phyloP scores from a whole-genome alignment of 1,139 yeast genomes.

The Pichia inconspicua region DNA sequence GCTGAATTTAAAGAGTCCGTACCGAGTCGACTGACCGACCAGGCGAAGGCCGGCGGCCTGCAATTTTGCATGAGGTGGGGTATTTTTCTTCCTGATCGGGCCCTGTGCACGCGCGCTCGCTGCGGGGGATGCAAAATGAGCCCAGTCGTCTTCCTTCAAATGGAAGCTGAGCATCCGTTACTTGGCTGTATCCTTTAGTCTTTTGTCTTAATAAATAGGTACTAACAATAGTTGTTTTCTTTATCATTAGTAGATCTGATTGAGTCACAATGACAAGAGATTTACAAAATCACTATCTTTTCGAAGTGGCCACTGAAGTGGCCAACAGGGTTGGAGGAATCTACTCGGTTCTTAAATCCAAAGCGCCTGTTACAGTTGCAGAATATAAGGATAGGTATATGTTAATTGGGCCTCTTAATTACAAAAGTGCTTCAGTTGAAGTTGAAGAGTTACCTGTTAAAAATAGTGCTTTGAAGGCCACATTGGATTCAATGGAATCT shows the following conservation, averaged over 20 bases:
- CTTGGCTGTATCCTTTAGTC: neutral
- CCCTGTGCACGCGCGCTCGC: too few relatives aligned
- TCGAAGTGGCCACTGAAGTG: conserved; percentile 95
- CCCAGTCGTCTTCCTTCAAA: neutral
- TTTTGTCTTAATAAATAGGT: too few relatives aligned
- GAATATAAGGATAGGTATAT: conserved; percentile 87
- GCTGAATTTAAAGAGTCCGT: too few relatives aligned
- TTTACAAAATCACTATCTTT: conserved; percentile 73
- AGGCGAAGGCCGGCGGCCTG: too few relatives aligned
- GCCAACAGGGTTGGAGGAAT: conserved; percentile 98
- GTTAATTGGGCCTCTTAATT: conserved; percentile 79
- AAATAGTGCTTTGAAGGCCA: conserved; percentile 51
- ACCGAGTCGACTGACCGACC: too few relatives aligned
- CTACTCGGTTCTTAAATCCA: conserved; percentile 90
- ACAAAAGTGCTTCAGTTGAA: conserved; percentile 78
- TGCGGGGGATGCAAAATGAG: neutral
- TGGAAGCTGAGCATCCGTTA: neutral
- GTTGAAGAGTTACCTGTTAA: conserved; percentile 80
- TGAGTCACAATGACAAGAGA: conserved; percentile 52
- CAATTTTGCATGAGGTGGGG: neutral
- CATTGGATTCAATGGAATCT: conserved; percentile 65
- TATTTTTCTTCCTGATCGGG: too few relatives aligned
- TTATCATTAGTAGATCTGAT: neutral
- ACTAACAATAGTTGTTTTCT: too few relatives aligned
- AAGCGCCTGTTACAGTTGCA: conserved; percentile 93